Evolutionary conservation across 768 basidiomycete genomes (phyloP), one percentile per base, ranked within the genome.

Genomic region (Tricholoma terreum): DNA sequence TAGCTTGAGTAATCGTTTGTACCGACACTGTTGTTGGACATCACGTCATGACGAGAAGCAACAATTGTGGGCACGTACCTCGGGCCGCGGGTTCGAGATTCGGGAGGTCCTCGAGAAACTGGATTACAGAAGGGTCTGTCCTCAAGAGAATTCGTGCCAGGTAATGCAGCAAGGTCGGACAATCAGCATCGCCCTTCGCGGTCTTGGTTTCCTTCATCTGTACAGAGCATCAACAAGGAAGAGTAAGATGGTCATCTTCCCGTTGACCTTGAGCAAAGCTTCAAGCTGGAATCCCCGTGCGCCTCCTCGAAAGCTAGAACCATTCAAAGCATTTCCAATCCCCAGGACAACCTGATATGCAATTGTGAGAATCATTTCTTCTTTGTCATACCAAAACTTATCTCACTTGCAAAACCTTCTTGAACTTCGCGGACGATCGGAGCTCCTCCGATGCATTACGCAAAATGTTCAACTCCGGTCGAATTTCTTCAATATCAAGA

Each of bases 151-250:
- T 80, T 48, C 82, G 80, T 11, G 90, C 92, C n/a, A 96, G 69
- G 67, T 93, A 96, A 69, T 96, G 94, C 11, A 97, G 77, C n/a
- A 98, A 75, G 0, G 93, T 96, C 0, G 94, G 92, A 61, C 92
- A 95, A 6, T 84, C 84, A 0, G 82, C 50, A 0, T 82, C 81
- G 0, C 81, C 82, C 56, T 83, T 86, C 0, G 81, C 84, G 0
- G 91, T 90, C 71, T 84, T 91, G 7, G 87, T 94, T 62, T 94
- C 92, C 66, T 84, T 87, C 73, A 94, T 72, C 94, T 96, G 31
- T 19, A 48, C 11, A 33, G 3, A 15, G 33, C 7, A 34, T 35
- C 19, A 50, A 42, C 33, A 10, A 21, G 50, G 35, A 59, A 55
- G 42, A 52, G 36, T n/a, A 56, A 52, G 1, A 56, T 22, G 59